Evolutionary conservation across 1,284 basidiomycete genomes (phyloP).

Genomic region (Sphaerobolus stellatus): DNA sequence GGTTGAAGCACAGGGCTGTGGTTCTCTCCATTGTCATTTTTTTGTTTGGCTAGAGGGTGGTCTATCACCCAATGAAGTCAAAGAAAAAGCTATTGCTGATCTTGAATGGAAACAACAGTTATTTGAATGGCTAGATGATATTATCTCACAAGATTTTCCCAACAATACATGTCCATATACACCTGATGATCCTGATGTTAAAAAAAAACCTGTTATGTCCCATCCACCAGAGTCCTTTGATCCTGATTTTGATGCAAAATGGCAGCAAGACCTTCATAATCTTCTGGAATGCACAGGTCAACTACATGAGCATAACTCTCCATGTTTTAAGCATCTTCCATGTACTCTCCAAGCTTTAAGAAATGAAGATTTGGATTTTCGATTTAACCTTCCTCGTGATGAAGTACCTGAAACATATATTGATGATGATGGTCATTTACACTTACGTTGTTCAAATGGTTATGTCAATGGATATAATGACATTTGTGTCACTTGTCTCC

Average conservation of each 20-base stretch:
- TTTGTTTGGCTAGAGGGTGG: constrained; percentile 42
- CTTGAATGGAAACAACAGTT: constrained; percentile 22
- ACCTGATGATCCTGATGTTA: neutral
- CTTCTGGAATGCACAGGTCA: constrained; percentile 25
- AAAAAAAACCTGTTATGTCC: constrained; percentile 26
- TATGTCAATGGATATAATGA: constrained; percentile 41
- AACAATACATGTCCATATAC: neutral
- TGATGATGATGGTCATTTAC: constrained; percentile 33
- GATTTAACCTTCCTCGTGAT: constrained; percentile 29
- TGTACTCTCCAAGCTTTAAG: constrained; percentile 7
- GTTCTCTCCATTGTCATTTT: constrained; percentile 44
- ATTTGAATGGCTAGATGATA: constrained; percentile 31
- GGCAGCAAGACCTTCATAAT: constrained; percentile 26
- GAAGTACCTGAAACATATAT: constrained; percentile 20
- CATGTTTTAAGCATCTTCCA: constrained; percentile 37
- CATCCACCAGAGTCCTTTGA: neutral
- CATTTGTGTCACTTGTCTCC: constrained; percentile 31
- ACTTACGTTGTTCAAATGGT: constrained; percentile 29
- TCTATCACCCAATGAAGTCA: constrained; percentile 36
- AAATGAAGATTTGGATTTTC: constrained; percentile 23
- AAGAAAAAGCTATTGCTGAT: constrained; percentile 21
- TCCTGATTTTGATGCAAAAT: neutral
- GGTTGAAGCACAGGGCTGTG: constrained; percentile 43
- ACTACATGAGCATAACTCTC: constrained; percentile 30
- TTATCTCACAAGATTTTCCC: constrained; percentile 21